These are phyloP conservation scores for Colletotrichum sp. DNA, from an alignment of 2,329 filamentous ascomycete genomes.

Conservation along the genomic window DNA sequence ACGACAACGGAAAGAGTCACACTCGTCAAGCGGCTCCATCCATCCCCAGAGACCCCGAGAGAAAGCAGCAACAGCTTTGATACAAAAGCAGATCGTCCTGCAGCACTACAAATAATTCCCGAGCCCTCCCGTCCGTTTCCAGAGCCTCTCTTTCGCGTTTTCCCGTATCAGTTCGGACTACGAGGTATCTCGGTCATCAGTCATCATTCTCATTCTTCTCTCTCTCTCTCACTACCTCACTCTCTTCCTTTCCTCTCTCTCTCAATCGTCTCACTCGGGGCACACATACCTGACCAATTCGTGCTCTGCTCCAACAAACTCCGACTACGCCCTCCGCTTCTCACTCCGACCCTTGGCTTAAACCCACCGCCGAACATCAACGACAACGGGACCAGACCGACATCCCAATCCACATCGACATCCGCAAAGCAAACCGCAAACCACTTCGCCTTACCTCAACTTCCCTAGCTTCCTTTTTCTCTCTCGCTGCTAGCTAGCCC, in stretches of 20 bases:
- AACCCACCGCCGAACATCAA: background rate
- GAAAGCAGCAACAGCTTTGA: background rate
- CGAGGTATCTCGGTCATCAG: background rate
- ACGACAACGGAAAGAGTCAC: slow-evolving; percentile 25
- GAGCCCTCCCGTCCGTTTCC: background rate
- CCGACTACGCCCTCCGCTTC: background rate
- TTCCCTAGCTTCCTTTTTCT: background rate
- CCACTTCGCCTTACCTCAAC: background rate
- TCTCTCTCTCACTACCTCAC: background rate
- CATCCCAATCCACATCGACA: background rate
- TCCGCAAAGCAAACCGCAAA: background rate
- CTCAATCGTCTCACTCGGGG: background rate
- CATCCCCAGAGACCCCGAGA: background rate
- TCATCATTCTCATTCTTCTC: background rate
- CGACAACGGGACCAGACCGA: background rate
- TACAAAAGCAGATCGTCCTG: background rate
- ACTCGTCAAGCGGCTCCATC: slow-evolving; percentile 10
- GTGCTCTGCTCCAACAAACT: background rate
- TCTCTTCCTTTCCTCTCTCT: background rate
- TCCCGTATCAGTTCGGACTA: background rate
- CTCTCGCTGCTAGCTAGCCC: background rate
- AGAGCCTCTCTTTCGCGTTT: background rate
- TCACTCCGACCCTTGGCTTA: background rate
- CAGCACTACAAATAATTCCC: slow-evolving; percentile 11
- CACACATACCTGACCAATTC: background rate